Evolutionary conservation across 768 basidiomycete genomes (phyloP).

Genomic region (Termitomyces eurrhizus): DNA sequence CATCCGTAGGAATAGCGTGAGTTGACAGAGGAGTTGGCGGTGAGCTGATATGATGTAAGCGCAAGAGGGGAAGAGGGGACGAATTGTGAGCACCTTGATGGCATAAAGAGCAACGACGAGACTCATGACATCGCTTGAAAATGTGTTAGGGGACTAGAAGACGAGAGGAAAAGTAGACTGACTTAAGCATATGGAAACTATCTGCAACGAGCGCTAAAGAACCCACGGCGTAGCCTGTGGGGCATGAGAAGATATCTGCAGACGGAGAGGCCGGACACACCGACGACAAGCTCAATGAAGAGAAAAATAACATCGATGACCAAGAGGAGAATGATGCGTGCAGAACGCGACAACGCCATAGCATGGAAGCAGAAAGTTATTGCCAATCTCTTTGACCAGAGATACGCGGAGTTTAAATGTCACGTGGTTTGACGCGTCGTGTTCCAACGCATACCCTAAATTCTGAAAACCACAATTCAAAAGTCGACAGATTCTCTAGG

Average conservation of each 20-base stretch:
- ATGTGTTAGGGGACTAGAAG: slow-evolving; percentile 10
- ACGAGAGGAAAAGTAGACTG: slow-evolving; percentile 21
- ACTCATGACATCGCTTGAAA: slow-evolving; percentile 89
- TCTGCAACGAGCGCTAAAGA: slow-evolving; percentile 95
- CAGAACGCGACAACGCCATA: slow-evolving; percentile 58
- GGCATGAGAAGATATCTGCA: slow-evolving; percentile 13
- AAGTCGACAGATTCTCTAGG: too few species aligned
- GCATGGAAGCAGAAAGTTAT: neutral
- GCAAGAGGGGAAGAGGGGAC: slow-evolving; percentile 2
- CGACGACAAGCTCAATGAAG: slow-evolving; percentile 78
- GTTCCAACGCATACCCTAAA: too few species aligned
- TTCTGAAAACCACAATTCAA: too few species aligned
- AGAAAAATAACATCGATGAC: slow-evolving; percentile 86
- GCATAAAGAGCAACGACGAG: slow-evolving; percentile 94
- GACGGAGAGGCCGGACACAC: slow-evolving; percentile 32
- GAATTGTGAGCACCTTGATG: slow-evolving; percentile 53
- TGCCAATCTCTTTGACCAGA: neutral
- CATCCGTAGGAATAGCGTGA: slow-evolving; percentile 96
- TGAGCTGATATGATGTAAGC: slow-evolving; percentile 44
- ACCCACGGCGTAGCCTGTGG: slow-evolving; percentile 87
- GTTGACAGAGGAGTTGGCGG: slow-evolving; percentile 52
- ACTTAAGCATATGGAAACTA: slow-evolving; percentile 99
- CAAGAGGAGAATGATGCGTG: slow-evolving; percentile 72
- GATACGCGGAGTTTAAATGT: neutral
- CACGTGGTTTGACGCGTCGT: neutral